A percentile compares a stretch with the other conserved stretches of the same genome.
Conservation (phyloP, 257 asterid genomes). For the Lycium ferocissimum region DNA sequence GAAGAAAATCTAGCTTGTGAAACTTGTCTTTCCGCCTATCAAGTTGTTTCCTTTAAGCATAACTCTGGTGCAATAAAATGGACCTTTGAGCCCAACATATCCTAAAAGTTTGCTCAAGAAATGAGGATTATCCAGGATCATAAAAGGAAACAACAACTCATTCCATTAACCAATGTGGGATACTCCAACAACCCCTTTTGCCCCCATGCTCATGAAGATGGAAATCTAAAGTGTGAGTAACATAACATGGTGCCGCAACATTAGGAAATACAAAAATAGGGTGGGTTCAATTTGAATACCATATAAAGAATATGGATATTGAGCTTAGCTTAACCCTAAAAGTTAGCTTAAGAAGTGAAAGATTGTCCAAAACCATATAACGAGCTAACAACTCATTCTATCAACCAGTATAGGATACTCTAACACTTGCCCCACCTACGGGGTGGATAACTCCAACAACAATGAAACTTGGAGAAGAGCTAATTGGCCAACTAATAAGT, state of each 20-base stretch:
- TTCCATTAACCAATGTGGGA: background rate
- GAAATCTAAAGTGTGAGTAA: background rate
- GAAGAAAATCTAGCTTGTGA: slow-evolving; percentile 2
- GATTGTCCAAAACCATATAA: slow-evolving; percentile 15
- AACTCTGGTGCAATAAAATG: background rate
- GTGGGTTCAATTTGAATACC: background rate
- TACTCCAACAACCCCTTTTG: background rate
- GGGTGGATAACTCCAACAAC: background rate
- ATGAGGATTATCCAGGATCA: slow-evolving; percentile 2
- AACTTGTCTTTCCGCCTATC: background rate
- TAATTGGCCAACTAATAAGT: background rate
- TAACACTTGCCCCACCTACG: background rate
- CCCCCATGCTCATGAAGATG: background rate
- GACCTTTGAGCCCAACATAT: background rate
- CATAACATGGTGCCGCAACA: background rate
- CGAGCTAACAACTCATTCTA: background rate
- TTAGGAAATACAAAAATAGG: background rate
- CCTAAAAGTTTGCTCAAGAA: background rate
- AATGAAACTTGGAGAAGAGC: slow-evolving; percentile 1
- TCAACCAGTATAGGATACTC: slow-evolving; percentile 7
- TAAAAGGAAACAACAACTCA: background rate
- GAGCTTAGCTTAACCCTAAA: background rate
- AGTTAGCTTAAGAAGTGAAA: background rate
- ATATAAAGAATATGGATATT: background rate
- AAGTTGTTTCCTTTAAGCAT: background rate